phyloP scores from a whole-genome alignment of 2,329 filamentous ascomycete species.

The Arthrobotrys megalospora region DNA sequence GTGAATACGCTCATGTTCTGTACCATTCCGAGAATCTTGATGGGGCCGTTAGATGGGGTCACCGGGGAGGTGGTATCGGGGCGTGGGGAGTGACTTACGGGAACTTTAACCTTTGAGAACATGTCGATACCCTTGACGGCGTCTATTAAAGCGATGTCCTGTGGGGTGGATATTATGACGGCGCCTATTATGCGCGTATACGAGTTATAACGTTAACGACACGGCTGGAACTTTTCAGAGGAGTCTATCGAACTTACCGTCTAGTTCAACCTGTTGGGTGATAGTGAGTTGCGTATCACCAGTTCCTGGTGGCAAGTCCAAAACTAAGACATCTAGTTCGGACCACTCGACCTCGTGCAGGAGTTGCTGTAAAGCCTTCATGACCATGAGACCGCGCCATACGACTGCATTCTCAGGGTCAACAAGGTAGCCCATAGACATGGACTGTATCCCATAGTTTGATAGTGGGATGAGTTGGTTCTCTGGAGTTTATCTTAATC shows the following conservation, averaged over 20 bases:
- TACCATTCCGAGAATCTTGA: conserved; percentile 81
- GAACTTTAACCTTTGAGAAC: conserved; percentile 87
- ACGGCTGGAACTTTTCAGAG: neutral
- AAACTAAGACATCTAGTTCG: conserved; percentile 85
- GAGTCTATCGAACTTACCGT: conserved; percentile 73
- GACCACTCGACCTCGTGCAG: conserved; percentile 97
- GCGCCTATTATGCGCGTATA: conserved; percentile 71
- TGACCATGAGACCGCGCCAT: conserved; percentile 97
- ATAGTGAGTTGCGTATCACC: conserved; percentile 98
- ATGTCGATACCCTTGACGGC: conserved; percentile 92
- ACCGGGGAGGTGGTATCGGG: conserved; percentile 1
- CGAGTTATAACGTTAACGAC: neutral
- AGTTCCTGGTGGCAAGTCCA: conserved; percentile 93
- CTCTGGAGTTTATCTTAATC: conserved; percentile 69
- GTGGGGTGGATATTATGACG: conserved; percentile 91
- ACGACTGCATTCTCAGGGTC: conserved; percentile 85
- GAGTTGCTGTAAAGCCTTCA: conserved; percentile 95
- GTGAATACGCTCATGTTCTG: conserved; percentile 91
- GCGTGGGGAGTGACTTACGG: conserved; percentile 67
- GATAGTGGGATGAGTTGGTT: conserved; percentile 88
- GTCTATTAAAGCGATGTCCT: conserved; percentile 92
- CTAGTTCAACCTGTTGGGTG: conserved; percentile 90
- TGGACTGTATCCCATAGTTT: conserved; percentile 96
- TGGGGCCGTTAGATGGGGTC: neutral
- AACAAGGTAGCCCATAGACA: conserved; percentile 98